Evolutionary conservation across 2,329 filamentous ascomycete species (phyloP), one percentile per base, ranked within the genome.

Genomic region (Thielaviopsis euricoi): DNA sequence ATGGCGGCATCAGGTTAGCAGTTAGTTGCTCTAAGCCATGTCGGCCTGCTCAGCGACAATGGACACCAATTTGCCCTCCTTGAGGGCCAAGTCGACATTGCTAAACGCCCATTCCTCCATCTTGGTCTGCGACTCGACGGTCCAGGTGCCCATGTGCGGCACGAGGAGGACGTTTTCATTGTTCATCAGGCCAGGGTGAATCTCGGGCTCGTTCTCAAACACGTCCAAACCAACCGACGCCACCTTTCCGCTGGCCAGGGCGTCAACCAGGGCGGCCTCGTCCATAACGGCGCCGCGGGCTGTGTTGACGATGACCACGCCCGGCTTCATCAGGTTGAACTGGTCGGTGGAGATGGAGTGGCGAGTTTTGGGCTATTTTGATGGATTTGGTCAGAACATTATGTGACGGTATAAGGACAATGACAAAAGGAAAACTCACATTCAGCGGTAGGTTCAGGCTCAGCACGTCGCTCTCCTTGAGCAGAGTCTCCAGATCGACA

Each of bases 131-230:
- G 78, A 80, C 71, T 81, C 87, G 26, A 82, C 72, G 0, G 86
- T 91, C 76, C 80, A 89, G 0, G 89, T 94, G 0, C 88, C 88
- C 86, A 94, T 87, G 69, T 94, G 89, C 55, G 89, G 89, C 40
- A 94, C 71, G 26, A 95, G 74, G 64, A 91, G 74, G 22, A 87
- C 86, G 63, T 81, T 78, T 1, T 80, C 80, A 66, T 91, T 90
- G 17, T 73, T 71, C 15, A 90, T 64, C 49, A 94, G 73, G 1
- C 84, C 86, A 0, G 82, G 82, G 65, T 93, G 86, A 26, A 94
- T 73, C 59, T 79, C 75, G 0, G 89, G 89, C 69, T 94, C 88
- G 43, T 89, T 75, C 67, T 94, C 88, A 66, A 83, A 94, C 54
- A 94, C 88, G 67, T 94, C 88, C 5, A 94, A 75, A 1, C 88